Base-by-base conservation (phyloP, 2,329 filamentous ascomycete genomes). In the Verticillium longisporum region DNA sequence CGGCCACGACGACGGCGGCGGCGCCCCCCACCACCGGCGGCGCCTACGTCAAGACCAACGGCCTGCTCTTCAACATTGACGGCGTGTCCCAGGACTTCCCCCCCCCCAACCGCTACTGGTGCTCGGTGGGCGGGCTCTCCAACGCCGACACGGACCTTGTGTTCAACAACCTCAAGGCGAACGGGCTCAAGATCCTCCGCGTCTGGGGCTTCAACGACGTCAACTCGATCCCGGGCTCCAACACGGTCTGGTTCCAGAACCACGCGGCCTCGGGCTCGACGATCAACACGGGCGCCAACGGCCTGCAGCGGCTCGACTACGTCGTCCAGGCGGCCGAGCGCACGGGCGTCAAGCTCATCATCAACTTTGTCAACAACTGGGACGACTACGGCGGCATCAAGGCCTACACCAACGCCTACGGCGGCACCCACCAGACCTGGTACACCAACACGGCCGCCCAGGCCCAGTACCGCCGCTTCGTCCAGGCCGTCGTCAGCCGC, bases 321-420 rank as follows among this genome's bases (percentile, higher is more conserved):
- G 85, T 89, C 1, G 85, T 89, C 56, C 70, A 78, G 31, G 76
- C 82, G 0, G 86, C 86, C 1, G 85, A 87, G 71, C 75, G 77
- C 54, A 77, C 83, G 60, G 83, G 81, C 4, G 78, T 89, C 66
- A 87, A 87, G 70, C 74, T 89, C 14, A 86, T 89, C 64, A 81
- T 87, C 69, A 82, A 84, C 66, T 85, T 88, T 38, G 83, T 88
- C 55, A 89, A 89, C 72, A 86, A 89, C 72, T 89, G 86, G 85
- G 75, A 76, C 53, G 87, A 89, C 67, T 88, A 87, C 36, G 87
- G 86, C 18, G 87, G 87, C 36, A 89, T 89, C 69, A 75, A 77
- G 14, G 83, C 84, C 10, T 89, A 88, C 68, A 78, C 80, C 53
- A 76, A 72, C 7, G 83, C 81, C 7, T 88, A 85, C 64, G 85